phyloP scores from a whole-genome alignment of 352 stramenopile species.

The Globisporangium middletonii region DNA sequence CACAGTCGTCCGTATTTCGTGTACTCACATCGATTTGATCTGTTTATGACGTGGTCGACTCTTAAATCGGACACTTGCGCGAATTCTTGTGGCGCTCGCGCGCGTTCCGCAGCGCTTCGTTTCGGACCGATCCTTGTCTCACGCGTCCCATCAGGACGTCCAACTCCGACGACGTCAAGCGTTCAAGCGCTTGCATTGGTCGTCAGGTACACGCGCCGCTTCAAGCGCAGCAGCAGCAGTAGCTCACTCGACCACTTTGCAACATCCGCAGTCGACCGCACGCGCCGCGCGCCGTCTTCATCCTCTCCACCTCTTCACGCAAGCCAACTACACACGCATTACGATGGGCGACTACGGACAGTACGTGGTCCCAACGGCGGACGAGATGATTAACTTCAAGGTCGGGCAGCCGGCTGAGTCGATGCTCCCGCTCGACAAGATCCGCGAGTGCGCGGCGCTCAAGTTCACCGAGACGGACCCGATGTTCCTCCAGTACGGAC shows the following conservation, averaged over 20 bases:
- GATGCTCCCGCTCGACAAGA: slow-evolving; percentile 86
- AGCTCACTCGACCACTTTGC: neutral
- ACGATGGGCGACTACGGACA: slow-evolving; percentile 84
- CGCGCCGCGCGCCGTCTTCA: neutral
- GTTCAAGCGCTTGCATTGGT: too few relatives aligned
- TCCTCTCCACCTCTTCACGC: neutral
- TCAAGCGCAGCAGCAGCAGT: too few relatives aligned
- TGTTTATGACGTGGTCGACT: neutral
- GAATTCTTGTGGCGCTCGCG: slow-evolving; percentile 10
- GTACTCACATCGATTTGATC: neutral
- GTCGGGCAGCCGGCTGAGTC: slow-evolving; percentile 72
- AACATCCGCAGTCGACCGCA: neutral
- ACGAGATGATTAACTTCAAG: slow-evolving; percentile 90
- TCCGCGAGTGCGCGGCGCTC: slow-evolving; percentile 66
- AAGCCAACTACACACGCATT: neutral
- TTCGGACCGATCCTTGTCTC: neutral
- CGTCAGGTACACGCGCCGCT: too few relatives aligned
- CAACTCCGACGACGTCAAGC: slow-evolving; percentile 7
- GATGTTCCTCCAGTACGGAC: slow-evolving; percentile 87
- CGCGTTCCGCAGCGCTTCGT: slow-evolving; percentile 7
- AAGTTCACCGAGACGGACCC: slow-evolving; percentile 84
- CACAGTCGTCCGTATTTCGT: too few relatives aligned
- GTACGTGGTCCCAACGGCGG: slow-evolving; percentile 73
- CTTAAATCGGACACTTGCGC: neutral
- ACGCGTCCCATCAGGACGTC: slow-evolving; percentile 6